Conservation (phyloP, 2,329 filamentous ascomycete genomes). For the Fusarium virguliforme region DNA sequence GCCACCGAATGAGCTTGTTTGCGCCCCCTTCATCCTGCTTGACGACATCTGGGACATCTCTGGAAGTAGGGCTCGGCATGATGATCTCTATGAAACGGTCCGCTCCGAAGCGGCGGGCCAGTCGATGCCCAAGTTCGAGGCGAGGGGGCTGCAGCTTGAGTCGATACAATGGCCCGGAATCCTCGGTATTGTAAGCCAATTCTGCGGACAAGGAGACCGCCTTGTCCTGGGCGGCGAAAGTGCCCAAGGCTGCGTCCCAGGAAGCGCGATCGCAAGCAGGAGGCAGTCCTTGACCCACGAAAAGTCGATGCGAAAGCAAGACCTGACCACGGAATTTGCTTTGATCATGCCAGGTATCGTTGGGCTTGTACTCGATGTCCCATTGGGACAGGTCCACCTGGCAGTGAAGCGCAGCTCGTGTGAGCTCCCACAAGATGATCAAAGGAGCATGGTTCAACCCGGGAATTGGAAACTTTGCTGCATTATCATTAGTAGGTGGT, state of each 20-base stretch:
- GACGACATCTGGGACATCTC: conserved; percentile 49
- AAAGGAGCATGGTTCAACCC: conserved; percentile 64
- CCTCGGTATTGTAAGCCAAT: conserved; percentile 57
- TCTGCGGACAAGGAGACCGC: conserved; percentile 63
- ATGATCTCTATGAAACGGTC: conserved; percentile 73
- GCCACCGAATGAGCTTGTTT: conserved; percentile 53
- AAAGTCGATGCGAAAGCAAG: conserved; percentile 54
- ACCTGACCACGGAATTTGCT: conserved; percentile 61
- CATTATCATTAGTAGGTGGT: conserved; percentile 9
- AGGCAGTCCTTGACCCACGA: conserved; percentile 65
- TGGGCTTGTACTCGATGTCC: conserved; percentile 55
- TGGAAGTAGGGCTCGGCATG: conserved; percentile 62
- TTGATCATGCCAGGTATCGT: conserved; percentile 62
- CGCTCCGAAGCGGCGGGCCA: conserved; percentile 70
- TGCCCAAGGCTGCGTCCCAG: conserved; percentile 63
- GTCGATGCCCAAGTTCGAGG: conserved; percentile 66
- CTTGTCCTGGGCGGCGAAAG: conserved; percentile 56
- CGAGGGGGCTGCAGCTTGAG: conserved; percentile 66
- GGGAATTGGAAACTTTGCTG: conserved; percentile 59
- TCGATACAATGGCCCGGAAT: conserved; percentile 60
- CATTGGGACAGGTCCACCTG: conserved; percentile 58
- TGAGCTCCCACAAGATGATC: conserved; percentile 68
- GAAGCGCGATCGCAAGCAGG: conserved; percentile 61
- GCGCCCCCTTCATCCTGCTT: conserved; percentile 54
- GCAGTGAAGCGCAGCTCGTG: conserved; percentile 65